These are phyloP conservation scores for Xylaria palmicola DNA, from an alignment of 495 filamentous ascomycete species.

Conservation along the genomic window DNA sequence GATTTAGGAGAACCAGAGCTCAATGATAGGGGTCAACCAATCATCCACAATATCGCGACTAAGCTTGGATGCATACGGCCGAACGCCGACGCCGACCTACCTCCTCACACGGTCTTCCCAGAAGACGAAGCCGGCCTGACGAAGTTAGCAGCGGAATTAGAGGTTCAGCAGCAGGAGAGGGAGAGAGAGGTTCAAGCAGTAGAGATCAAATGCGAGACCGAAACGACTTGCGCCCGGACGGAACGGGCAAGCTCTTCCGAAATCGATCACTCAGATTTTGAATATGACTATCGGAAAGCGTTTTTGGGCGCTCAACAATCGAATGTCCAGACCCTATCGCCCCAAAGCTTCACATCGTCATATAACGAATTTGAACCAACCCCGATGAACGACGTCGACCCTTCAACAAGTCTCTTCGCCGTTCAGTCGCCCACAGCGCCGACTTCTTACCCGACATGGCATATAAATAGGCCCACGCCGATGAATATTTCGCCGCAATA, in stretches of 20 bases:
- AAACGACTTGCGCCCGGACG: constrained; percentile 36
- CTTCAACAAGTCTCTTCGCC: constrained; percentile 27
- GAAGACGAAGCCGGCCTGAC: constrained; percentile 52
- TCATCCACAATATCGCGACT: constrained; percentile 57
- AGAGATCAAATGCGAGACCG: constrained; percentile 35
- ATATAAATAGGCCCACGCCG: constrained; percentile 32
- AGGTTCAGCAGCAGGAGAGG: constrained; percentile 41
- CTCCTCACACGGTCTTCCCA: constrained; percentile 51
- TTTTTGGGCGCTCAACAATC: constrained; percentile 32
- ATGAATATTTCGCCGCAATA: constrained; percentile 34
- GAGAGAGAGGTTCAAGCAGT: constrained; percentile 29
- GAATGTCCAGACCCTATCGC: constrained; percentile 44
- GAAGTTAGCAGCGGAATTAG: constrained; percentile 48
- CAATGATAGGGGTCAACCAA: constrained; percentile 55
- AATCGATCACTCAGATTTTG: constrained; percentile 51
- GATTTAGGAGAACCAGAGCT: constrained; percentile 55
- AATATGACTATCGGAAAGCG: constrained; percentile 48
- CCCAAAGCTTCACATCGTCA: constrained; percentile 40
- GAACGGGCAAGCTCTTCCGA: constrained; percentile 54
- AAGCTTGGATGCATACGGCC: constrained; percentile 58
- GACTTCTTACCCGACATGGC: constrained; percentile 32
- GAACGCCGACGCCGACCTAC: constrained; percentile 54
- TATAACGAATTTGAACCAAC: constrained; percentile 44
- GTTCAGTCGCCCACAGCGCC: constrained; percentile 32
- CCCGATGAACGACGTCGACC: constrained; percentile 29